Evolutionary conservation across 1,139 yeast genomes (phyloP), one percentile per base, ranked within the genome.

Genomic region (Oligophagozyma castellii): DNA sequence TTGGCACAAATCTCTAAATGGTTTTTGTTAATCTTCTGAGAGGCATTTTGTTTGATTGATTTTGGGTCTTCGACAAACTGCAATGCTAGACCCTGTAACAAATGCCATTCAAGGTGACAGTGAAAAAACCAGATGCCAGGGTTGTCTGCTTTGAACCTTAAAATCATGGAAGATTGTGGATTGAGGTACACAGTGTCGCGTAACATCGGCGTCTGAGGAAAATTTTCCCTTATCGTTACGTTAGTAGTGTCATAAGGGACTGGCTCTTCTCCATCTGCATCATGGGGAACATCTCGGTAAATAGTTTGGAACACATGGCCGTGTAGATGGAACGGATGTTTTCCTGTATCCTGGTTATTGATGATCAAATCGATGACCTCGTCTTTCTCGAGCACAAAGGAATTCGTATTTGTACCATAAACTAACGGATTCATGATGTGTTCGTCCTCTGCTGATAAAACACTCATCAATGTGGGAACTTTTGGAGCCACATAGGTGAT

Each of bases 121-220:
- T 83, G 95, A 80, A 83, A 83, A 47, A 77, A 64, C 93, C 93
- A 81, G 23, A 80, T 83, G 46, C 94, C 94, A 16, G 94, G 94
- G 53, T 81, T 80, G 46, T 76, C 72, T 29, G 93, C 81, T 40
- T 63, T 66, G 57, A 80, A 79, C 47, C 94, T 63, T 14, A 67
- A 53, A n/a, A 66, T 69, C 46, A 81, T 65, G 55, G 74, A 73
- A 18, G 86, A 79, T 43, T 73, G 74, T 18, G 79, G 73, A 39
- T 67, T 65, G 19, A 76, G 72, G 42, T 63, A 67, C 14, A 71
- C 65, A 1, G 81, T 72, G 48, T 80, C 93, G 54, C 93, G 68
- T 34, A 62, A 56, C 67, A 74, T 61, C 29, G 93, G 93, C 46
- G 57, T 58, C 29, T 67, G 69, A 22, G 92, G 84, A 58, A 61